Conservation (phyloP, 352 stramenopile species). For the Pythium guiyangense region DNA sequence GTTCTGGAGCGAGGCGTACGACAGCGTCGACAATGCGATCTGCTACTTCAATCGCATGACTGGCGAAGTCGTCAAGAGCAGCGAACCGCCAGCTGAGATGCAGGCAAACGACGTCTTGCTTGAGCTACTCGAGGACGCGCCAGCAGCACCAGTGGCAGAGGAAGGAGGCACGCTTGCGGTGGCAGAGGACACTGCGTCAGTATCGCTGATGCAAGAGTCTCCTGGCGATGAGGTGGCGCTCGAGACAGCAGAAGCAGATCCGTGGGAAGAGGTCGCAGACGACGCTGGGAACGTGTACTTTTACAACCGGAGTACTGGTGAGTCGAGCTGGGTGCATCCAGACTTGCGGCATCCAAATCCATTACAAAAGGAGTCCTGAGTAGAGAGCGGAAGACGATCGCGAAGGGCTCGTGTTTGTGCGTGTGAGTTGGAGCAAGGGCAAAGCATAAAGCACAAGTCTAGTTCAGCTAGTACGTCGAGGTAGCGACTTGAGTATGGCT, state of each 20-base stretch:
- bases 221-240: not conserved
- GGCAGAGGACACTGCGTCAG: conserved; percentile 30
- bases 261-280: conserved; percentile 72
- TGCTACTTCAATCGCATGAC: conserved; percentile 77
- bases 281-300: conserved; percentile 71
- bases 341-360: not conserved
- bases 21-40: conserved; percentile 49
- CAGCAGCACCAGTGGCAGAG: not conserved
- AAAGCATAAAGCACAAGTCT: too few species aligned
- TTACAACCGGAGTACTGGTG: conserved; percentile 48
- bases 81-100: conserved; percentile 53
- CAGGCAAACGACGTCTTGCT: conserved; percentile 67
- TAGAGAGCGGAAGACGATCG: too few species aligned
- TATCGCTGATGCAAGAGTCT: too few species aligned
- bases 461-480: too few species aligned
- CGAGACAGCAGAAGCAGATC: conserved; percentile 6
- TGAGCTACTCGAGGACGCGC: conserved; percentile 43
- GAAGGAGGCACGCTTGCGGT: conserved; percentile 45
- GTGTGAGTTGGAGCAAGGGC: too few species aligned
- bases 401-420: too few species aligned
- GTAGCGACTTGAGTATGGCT: too few species aligned
- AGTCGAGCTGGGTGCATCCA: conserved; percentile 59
- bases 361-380: not conserved
- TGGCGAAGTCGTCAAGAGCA: conserved; percentile 42
- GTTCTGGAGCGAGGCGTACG: conserved; percentile 77